A percentile compares a stretch with the other conserved stretches of the same genome.
phyloP scores from a whole-genome alignment of 805 yeast species.

The Deakozyma indianensis region DNA sequence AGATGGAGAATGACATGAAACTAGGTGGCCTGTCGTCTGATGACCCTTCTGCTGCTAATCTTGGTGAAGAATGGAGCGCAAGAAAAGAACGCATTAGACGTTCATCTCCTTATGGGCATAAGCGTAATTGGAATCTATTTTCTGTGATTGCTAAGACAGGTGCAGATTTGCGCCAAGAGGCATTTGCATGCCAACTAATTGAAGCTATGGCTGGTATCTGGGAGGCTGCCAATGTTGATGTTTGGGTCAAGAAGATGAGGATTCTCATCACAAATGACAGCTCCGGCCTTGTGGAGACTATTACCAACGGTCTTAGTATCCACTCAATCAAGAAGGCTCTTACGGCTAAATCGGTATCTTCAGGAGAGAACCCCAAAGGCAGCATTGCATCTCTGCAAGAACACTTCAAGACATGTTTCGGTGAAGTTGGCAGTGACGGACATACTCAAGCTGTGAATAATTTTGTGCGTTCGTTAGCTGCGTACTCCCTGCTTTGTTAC shows the following conservation, averaged over 20 bases:
- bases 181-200: slow-evolving; percentile 91
- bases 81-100: slow-evolving; percentile 70
- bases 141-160: slow-evolving; percentile 96
- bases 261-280: slow-evolving; percentile 81
- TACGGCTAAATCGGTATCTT: slow-evolving; percentile 30
- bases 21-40: slow-evolving; percentile 46
- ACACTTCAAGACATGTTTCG: slow-evolving; percentile 66
- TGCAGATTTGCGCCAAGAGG: slow-evolving; percentile 90
- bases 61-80: slow-evolving; percentile 88
- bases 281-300: slow-evolving; percentile 90
- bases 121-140: slow-evolving; percentile 86
- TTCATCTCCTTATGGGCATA: slow-evolving; percentile 68
- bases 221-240: slow-evolving; percentile 52
- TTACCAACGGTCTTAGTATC: slow-evolving; percentile 83
- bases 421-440: slow-evolving; percentile 34
- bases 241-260: slow-evolving; percentile 91
- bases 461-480: slow-evolving; percentile 84
- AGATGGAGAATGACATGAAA: slow-evolving; percentile 82
- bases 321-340: slow-evolving; percentile 90
- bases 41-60: slow-evolving; percentile 36
- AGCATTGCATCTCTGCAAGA: slow-evolving; percentile 59
- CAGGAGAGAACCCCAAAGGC: slow-evolving; percentile 58
- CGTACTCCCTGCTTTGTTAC: slow-evolving; percentile 83
- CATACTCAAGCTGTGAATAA: slow-evolving; percentile 75
- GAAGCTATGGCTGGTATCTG: slow-evolving; percentile 77